Evolutionary conservation across 495 filamentous ascomycete species (phyloP).

Genomic region (Ramalina intermedia): DNA sequence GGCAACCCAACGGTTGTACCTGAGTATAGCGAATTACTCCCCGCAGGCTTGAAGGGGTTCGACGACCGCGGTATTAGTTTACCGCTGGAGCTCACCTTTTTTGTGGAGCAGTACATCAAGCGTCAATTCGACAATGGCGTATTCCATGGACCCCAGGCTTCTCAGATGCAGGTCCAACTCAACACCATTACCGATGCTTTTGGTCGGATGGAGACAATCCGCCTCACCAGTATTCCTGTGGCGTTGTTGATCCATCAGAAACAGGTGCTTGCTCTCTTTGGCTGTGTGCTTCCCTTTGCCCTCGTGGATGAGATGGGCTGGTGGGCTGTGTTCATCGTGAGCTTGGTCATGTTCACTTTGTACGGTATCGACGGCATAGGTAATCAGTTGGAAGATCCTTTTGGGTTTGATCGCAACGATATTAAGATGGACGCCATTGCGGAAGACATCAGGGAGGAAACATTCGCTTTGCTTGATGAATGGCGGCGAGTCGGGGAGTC

Average conservation of each 20-base stretch:
- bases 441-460: slow-evolving; percentile 49
- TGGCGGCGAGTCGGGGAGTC: slow-evolving; percentile 35
- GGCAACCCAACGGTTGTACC: slow-evolving; percentile 35
- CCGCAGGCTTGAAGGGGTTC: slow-evolving; percentile 40
- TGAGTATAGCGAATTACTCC: slow-evolving; percentile 48
- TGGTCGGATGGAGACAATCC: slow-evolving; percentile 62
- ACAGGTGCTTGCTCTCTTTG: slow-evolving; percentile 59
- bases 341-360: slow-evolving; percentile 55
- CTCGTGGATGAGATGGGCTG: slow-evolving; percentile 60
- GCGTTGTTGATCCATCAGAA: slow-evolving; percentile 71
- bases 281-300: slow-evolving; percentile 58
- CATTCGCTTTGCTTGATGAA: slow-evolving; percentile 46
- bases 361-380: slow-evolving; percentile 66
- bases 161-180: slow-evolving; percentile 47
- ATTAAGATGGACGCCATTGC: slow-evolving; percentile 69
- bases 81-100: slow-evolving; percentile 50
- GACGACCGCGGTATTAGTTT: slow-evolving; percentile 52
- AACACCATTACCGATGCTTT: slow-evolving; percentile 49
- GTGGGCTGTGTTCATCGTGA: slow-evolving; percentile 55
- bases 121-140: slow-evolving; percentile 41
- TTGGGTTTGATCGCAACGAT: slow-evolving; percentile 61
- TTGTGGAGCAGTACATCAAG: slow-evolving; percentile 56
- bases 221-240: slow-evolving; percentile 55
- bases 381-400: slow-evolving; percentile 60
- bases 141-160: slow-evolving; percentile 48